Evolutionary conservation across 208 protist species (phyloP).

Genomic region (Trypanosoma melophagium): DNA sequence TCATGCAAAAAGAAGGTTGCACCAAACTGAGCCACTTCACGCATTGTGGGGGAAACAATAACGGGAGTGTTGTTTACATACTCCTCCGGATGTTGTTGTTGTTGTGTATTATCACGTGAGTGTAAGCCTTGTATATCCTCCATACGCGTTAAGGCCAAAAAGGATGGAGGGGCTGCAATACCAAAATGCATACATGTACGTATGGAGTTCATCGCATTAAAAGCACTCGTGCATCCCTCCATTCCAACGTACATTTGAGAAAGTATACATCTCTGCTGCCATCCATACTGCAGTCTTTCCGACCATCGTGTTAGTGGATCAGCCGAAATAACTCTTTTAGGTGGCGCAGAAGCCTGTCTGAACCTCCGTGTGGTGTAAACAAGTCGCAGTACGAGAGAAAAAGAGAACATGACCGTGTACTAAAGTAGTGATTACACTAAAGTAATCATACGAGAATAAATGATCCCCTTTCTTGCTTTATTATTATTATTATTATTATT

Average conservation of each 20-base stretch:
- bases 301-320: slow-evolving; percentile 85
- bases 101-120: background rate
- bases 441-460: no score
- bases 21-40: slow-evolving; percentile 39
- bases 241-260: slow-evolving; percentile 53
- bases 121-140: slow-evolving; percentile 62
- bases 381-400: background rate
- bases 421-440: no score
- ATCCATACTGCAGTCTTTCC: slow-evolving; percentile 34
- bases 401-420: no score
- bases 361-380: background rate
- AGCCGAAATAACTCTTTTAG: slow-evolving; percentile 25
- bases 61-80: background rate
- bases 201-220: slow-evolving; percentile 87
- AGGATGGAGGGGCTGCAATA: slow-evolving; percentile 52
- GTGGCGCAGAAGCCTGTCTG: slow-evolving; percentile 57
- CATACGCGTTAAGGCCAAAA: slow-evolving; percentile 47
- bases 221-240: slow-evolving; percentile 77
- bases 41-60: background rate
- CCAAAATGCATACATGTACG: slow-evolving; percentile 79
- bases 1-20: slow-evolving; percentile 6
- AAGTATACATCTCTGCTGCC: slow-evolving; percentile 20
- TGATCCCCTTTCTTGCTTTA: no score
- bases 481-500: no score
- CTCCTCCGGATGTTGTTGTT: background rate